Base-by-base conservation (phyloP, 2,329 filamentous ascomycete species). In the Pseudopyricularia cyperi region DNA sequence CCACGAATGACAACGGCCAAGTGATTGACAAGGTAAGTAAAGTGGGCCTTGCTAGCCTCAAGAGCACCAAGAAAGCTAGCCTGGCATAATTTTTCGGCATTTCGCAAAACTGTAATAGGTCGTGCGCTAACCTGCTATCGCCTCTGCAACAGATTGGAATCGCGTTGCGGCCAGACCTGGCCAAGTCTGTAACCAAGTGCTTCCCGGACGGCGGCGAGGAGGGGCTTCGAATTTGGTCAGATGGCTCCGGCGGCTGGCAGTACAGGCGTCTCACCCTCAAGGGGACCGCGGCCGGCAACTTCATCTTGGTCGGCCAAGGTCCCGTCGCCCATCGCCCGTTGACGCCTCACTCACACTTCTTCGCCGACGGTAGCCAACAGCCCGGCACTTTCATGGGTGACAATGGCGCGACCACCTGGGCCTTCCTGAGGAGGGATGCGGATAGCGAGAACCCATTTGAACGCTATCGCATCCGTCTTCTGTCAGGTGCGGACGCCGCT, bases 321-420 rank as follows among this genome's bases (percentile, higher is more conserved):
- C 28, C 28, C 32, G 19, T 12, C n/a, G 32, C 22, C 26, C 24
- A 32, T 24, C 12, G 28, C 8, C 28, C 17, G 28, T 4, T 49
- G 32, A 32, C 32, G n/a, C 30, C 47, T 3, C 30, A 49, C 32
- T n/a, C 17, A 2, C 47, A 49, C 32, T 24, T 49, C 32, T 22
- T 48, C 28, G 47, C 30, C 47, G n/a, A 49, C 47, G 47, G 47
- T 30, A 49, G 28, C 15, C 47, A 49, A 30, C 47, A 35, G 19
- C 30, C 32, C 30, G 47, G 47, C 19, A n/a, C 24, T 8, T 49
- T 49, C 4, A 32, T 49, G 17, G 47, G 47, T 30, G 32, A 19
- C 11, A 9, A 9, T 3, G 47, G 30, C 30, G 7, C 15, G 4
- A 49, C 47, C n/a, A 35, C 47, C 17, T 49, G 47, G 47, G 47